A percentile compares a stretch with the other conserved stretches of the same genome.
Evolutionary conservation across 2,329 filamentous ascomycete genomes (phyloP).

Genomic region (Clarireedia paspali): DNA sequence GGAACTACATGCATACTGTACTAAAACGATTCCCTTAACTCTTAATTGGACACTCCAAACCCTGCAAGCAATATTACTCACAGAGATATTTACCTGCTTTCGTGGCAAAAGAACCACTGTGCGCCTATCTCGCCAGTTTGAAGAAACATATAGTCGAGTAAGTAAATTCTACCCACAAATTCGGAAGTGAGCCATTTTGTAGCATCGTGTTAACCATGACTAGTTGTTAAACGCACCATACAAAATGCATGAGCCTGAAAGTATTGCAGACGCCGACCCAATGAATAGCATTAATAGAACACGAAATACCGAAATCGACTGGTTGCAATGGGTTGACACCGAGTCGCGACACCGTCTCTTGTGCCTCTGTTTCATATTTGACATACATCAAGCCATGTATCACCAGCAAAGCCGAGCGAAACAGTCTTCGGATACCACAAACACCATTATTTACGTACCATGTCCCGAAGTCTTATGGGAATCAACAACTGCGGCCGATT

Average conservation of each 20-base stretch:
- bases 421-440: background rate
- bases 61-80: conserved; percentile 29
- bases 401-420: conserved; percentile 30
- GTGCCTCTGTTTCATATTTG: conserved; percentile 48
- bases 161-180: conserved; percentile 7
- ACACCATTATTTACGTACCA: conserved; percentile 16
- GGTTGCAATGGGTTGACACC: conserved; percentile 44
- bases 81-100: conserved; percentile 26
- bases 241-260: background rate
- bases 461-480: conserved; percentile 42
- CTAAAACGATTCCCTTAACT: conserved; percentile 21
- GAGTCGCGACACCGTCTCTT: conserved; percentile 47
- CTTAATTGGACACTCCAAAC: conserved; percentile 21
- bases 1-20: conserved; percentile 24
- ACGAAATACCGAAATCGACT: conserved; percentile 25
- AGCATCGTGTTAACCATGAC: background rate
- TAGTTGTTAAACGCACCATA: background rate
- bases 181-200: background rate
- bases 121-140: conserved; percentile 22
- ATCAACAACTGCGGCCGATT: conserved; percentile 37
- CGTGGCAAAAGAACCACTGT: conserved; percentile 23
- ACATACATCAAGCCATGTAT: conserved; percentile 48
- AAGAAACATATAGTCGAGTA: conserved; percentile 24
- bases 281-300: background rate
- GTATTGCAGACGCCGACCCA: background rate